Percentiles rank a stretch among this genome's conserved stretches.
Evolutionary conservation across 345 rosid genomes (phyloP).

Genomic region (Ceriops decandra): DNA sequence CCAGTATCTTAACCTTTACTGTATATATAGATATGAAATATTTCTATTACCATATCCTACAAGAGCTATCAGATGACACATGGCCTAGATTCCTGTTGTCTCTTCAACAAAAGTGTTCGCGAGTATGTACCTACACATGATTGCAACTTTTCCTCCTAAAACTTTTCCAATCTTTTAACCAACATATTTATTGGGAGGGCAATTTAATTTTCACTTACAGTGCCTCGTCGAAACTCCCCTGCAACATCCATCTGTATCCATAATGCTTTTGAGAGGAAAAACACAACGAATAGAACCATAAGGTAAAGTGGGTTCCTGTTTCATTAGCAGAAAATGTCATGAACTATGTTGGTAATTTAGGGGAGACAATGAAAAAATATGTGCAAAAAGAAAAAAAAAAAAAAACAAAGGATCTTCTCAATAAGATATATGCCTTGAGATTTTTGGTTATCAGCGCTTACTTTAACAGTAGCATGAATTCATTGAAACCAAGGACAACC

Average conservation of each 20-base stretch:
- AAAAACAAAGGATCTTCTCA: background rate
- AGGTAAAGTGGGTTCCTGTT: constrained; percentile 80
- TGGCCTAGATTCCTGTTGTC: too few relatives aligned
- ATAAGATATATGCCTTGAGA: background rate
- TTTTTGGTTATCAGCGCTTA: constrained; percentile 18
- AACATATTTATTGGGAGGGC: background rate
- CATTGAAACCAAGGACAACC: constrained; percentile 67
- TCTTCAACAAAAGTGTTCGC: too few relatives aligned
- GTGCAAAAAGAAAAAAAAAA: background rate
- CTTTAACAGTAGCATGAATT: constrained; percentile 71
- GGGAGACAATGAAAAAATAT: background rate
- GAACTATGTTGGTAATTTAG: background rate
- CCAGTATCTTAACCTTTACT: too few relatives aligned
- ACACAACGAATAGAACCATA: constrained; percentile 50
- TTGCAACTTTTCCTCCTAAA: too few relatives aligned
- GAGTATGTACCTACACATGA: too few relatives aligned
- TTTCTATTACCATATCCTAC: too few relatives aligned
- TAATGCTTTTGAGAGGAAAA: constrained; percentile 57
- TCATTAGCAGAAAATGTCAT: constrained; percentile 20
- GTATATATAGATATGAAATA: too few relatives aligned
- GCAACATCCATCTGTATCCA: constrained; percentile 71
- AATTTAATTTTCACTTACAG: constrained; percentile 41
- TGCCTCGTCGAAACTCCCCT: constrained; percentile 58
- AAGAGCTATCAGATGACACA: too few relatives aligned
- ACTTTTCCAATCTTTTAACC: too few relatives aligned